Evolutionary conservation across 179 eudicot genomes (phyloP).

Genomic region (Corrigiola litoralis): DNA sequence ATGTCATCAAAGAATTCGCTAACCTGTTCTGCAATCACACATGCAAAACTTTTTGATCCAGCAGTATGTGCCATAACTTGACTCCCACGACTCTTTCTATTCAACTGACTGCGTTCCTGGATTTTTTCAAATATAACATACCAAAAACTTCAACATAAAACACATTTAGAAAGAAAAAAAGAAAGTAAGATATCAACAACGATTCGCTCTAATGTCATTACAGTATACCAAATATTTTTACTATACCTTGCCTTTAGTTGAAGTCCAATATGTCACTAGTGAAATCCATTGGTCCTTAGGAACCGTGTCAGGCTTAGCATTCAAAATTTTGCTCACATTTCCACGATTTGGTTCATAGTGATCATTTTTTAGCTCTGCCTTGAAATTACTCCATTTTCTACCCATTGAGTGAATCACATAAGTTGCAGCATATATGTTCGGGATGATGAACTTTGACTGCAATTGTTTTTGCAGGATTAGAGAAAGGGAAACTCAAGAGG

Average conservation of each 20-base stretch:
- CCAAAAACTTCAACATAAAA: too few relatives aligned
- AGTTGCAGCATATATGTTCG: not conserved
- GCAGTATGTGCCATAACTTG: conserved; percentile 9
- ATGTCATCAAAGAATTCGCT: not conserved
- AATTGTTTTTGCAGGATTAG: too few relatives aligned
- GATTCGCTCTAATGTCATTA: too few relatives aligned
- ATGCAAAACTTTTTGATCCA: conserved; percentile 5
- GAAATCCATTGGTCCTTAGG: not conserved
- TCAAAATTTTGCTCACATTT: not conserved
- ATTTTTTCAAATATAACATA: too few relatives aligned
- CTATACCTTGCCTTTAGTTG: not conserved
- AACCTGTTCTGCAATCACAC: not conserved
- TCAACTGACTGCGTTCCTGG: not conserved
- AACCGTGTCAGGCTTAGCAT: not conserved
- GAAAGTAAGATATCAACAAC: not conserved
- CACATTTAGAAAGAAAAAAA: too few relatives aligned
- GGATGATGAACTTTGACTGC: conserved; percentile 6
- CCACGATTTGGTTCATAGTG: not conserved
- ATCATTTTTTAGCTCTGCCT: not conserved
- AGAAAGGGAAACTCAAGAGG: not conserved
- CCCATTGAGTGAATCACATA: not conserved
- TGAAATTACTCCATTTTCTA: not conserved
- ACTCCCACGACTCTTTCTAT: not conserved
- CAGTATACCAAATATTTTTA: not conserved
- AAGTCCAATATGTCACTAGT: not conserved